Percentiles rank a stretch among this genome's conserved stretches.
phyloP scores from a whole-genome alignment of 179 eudicot genomes.

The Actinidia chinensis region DNA sequence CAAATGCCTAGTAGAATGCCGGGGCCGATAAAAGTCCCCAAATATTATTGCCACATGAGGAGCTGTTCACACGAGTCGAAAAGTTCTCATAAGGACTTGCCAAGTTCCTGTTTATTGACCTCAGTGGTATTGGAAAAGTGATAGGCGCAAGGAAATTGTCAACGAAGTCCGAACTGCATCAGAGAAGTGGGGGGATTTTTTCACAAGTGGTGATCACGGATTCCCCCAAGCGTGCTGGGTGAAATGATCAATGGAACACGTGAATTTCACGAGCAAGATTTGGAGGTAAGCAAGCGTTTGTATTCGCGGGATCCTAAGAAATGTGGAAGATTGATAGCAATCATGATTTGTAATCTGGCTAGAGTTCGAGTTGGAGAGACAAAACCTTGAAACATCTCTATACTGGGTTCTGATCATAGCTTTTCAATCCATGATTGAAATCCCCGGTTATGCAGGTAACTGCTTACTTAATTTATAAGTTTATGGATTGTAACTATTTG shows the following conservation, averaged over 20 bases:
- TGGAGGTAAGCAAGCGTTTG: slow-evolving; percentile 36
- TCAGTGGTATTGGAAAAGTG: neutral
- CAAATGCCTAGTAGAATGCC: slow-evolving; percentile 47
- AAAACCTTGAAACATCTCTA: slow-evolving; percentile 15
- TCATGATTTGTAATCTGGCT: slow-evolving; percentile 22
- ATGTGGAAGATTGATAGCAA: slow-evolving; percentile 28
- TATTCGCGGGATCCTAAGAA: slow-evolving; percentile 38
- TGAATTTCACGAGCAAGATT: slow-evolving; percentile 43
- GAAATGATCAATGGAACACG: slow-evolving; percentile 42
- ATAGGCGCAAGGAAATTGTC: neutral
- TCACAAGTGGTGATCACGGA: slow-evolving; percentile 59
- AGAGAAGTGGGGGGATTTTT: slow-evolving; percentile 47
- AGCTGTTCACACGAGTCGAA: neutral
- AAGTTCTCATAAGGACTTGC: neutral
- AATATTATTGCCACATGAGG: slow-evolving; percentile 10
- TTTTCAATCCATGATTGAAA: slow-evolving; percentile 22
- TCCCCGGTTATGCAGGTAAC: slow-evolving; percentile 30
- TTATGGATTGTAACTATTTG: no score
- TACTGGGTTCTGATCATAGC: slow-evolving; percentile 22
- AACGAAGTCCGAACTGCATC: slow-evolving; percentile 33
- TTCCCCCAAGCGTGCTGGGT: slow-evolving; percentile 26
- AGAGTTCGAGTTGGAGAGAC: slow-evolving; percentile 43
- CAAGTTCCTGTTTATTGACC: slow-evolving; percentile 44
- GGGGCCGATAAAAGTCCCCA: slow-evolving; percentile 40
- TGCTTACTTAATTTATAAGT: neutral